phyloP scores from a whole-genome alignment of 257 asterid species.

The Parsonsia alboflavescens region DNA sequence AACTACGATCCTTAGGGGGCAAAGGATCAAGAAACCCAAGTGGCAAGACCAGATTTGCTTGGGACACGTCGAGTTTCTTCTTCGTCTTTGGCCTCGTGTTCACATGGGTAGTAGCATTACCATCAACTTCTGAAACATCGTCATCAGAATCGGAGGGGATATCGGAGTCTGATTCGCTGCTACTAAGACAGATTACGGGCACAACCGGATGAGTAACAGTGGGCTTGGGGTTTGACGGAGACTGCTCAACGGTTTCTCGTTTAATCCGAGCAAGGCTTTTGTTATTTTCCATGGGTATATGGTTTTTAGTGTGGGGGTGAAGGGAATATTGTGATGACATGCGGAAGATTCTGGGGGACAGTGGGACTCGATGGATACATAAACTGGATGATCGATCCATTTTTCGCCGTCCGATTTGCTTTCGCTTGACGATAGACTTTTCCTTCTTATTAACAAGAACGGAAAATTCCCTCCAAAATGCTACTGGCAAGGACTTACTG shows the following conservation, averaged over 20 bases:
- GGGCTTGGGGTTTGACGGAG: neutral
- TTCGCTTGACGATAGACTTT: too few species aligned
- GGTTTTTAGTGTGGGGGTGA: too few species aligned
- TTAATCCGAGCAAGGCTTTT: neutral
- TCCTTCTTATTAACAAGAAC: too few species aligned
- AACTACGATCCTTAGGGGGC: constrained; percentile 17
- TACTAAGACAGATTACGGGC: constrained; percentile 14
- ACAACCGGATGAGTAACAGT: neutral
- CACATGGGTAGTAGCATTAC: neutral
- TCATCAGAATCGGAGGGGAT: constrained; percentile 13
- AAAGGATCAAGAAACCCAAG: constrained; percentile 70
- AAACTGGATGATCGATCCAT: too few species aligned
- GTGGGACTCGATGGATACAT: too few species aligned
- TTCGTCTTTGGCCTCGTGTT: constrained; percentile 26
- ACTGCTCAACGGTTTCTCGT: neutral
- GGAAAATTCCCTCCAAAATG: too few species aligned
- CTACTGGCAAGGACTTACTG: too few species aligned
- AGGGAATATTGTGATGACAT: too few species aligned
- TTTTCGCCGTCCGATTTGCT: too few species aligned
- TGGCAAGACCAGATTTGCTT: constrained; percentile 32
- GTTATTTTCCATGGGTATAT: neutral
- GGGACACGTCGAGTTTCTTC: constrained; percentile 19
- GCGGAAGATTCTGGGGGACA: too few species aligned
- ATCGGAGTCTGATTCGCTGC: constrained; percentile 9
- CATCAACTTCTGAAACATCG: neutral